Percentiles rank a stretch among this genome's conserved stretches.
These are phyloP conservation scores for Yamadazyma oceani DNA, from an alignment of 1,139 yeast genomes.

Conservation along the genomic window DNA sequence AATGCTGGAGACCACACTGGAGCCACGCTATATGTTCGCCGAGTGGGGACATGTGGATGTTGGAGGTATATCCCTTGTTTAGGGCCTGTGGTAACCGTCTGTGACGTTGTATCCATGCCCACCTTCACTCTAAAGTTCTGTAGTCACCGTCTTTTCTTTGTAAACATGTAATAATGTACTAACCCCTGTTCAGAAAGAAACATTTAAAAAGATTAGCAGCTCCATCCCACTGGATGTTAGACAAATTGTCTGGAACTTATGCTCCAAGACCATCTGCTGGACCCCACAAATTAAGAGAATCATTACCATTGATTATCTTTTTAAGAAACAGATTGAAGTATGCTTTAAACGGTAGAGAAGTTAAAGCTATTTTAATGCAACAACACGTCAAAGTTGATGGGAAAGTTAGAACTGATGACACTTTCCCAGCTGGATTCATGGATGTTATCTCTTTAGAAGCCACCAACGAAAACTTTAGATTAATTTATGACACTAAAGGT, in stretches of 20 bases:
- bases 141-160: neutral
- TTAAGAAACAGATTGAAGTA: constrained; percentile 99
- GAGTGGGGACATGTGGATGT: no score
- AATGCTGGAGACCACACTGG: no score
- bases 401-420: constrained; percentile 98
- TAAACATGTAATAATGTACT: neutral
- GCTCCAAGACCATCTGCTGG: constrained; percentile 99
- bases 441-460: constrained; percentile 96
- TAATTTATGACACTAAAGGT: constrained; percentile 97
- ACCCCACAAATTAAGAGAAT: constrained; percentile 99
- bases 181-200: constrained; percentile 25
- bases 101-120: no score
- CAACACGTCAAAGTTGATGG: constrained; percentile 99
- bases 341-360: constrained; percentile 99
- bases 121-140: neutral
- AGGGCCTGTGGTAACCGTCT: neutral
- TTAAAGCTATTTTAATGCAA: constrained; percentile 98
- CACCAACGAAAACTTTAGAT: constrained; percentile 99
- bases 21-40: no score
- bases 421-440: constrained; percentile 99
- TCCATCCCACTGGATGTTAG: constrained; percentile 99
- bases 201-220: constrained; percentile 48
- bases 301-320: constrained; percentile 96
- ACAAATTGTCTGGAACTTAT: constrained; percentile 98
- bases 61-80: no score